phyloP scores from a whole-genome alignment of 805 yeast genomes.

The Torulaspora delbrueckii region DNA sequence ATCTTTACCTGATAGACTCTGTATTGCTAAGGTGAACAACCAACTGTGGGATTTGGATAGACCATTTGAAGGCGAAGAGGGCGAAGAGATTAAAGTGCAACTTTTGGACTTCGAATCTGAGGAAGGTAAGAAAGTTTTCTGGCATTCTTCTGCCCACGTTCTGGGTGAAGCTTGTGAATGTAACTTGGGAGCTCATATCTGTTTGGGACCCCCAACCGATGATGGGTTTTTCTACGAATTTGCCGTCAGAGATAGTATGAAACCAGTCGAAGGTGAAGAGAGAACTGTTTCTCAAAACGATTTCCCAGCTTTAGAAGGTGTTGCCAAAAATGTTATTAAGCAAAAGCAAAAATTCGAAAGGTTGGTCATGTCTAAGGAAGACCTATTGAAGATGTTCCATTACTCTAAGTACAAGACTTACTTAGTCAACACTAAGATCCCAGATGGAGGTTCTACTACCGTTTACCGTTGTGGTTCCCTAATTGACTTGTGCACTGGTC shows the following conservation, averaged over 20 bases:
- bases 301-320: conserved; percentile 76
- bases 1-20: conserved; percentile 82
- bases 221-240: conserved; percentile 98
- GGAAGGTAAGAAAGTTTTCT: conserved; percentile 94
- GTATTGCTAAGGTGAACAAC: conserved; percentile 88
- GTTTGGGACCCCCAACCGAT: conserved; percentile 94
- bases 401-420: conserved; percentile 95
- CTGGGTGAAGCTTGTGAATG: conserved; percentile 98
- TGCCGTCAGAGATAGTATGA: conserved; percentile 49
- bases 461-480: conserved; percentile 97
- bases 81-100: conserved; percentile 47
- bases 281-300: conserved; percentile 75
- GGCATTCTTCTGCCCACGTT: conserved; percentile 99
- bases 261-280: conserved; percentile 58
- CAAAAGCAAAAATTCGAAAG: conserved; percentile 95
- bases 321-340: conserved; percentile 84
- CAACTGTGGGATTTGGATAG: conserved; percentile 92
- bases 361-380: conserved; percentile 85
- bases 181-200: conserved; percentile 88
- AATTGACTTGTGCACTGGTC: conserved; percentile 95
- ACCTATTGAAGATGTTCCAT: conserved; percentile 84
- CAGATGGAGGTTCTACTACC: conserved; percentile 93
- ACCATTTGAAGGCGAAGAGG: conserved; percentile 67
- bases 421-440: conserved; percentile 79
- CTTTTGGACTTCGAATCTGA: conserved; percentile 86